phyloP scores from a whole-genome alignment of 768 basidiomycete genomes.

The Mycena albidolilacea region DNA sequence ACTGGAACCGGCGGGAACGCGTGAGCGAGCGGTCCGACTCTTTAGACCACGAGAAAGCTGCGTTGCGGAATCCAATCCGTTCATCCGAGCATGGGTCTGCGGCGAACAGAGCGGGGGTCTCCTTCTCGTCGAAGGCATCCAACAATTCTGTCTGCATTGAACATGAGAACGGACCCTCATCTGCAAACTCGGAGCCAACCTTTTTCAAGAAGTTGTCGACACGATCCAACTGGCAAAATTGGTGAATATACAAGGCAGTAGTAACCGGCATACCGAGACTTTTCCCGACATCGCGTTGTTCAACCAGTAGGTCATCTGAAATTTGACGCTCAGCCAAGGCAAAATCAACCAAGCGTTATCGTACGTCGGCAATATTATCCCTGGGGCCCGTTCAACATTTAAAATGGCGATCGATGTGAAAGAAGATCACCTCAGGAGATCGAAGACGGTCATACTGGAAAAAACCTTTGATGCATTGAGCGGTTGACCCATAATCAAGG shows the following conservation, averaged over 20 bases:
- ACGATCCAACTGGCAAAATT: constrained; percentile 48
- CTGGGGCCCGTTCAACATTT: too few relatives aligned
- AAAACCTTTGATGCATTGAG: constrained; percentile 41
- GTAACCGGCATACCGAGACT: too few relatives aligned
- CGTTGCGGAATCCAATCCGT: constrained; percentile 67
- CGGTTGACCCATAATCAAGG: constrained; percentile 1
- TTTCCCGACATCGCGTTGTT: too few relatives aligned
- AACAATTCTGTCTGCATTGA: constrained; percentile 62
- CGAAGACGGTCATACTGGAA: constrained; percentile 60
- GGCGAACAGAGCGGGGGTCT: constrained; percentile 63
- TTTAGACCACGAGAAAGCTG: constrained; percentile 70
- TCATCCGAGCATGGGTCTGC: constrained; percentile 41
- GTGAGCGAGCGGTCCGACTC: constrained; percentile 47
- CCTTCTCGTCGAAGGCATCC: constrained; percentile 63
- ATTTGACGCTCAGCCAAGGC: too few relatives aligned
- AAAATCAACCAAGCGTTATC: too few relatives aligned
- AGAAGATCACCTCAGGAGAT: constrained; percentile 42
- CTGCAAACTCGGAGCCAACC: too few relatives aligned
- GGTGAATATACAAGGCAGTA: too few relatives aligned
- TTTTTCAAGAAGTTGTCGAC: too few relatives aligned
- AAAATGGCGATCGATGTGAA: too few relatives aligned
- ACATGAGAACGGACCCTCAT: too few relatives aligned
- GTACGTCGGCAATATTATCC: too few relatives aligned
- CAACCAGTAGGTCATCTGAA: too few relatives aligned
- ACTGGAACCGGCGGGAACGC: constrained; percentile 62